phyloP scores from a whole-genome alignment of 495 filamentous ascomycete genomes.

The Hypoxylon rickii region DNA sequence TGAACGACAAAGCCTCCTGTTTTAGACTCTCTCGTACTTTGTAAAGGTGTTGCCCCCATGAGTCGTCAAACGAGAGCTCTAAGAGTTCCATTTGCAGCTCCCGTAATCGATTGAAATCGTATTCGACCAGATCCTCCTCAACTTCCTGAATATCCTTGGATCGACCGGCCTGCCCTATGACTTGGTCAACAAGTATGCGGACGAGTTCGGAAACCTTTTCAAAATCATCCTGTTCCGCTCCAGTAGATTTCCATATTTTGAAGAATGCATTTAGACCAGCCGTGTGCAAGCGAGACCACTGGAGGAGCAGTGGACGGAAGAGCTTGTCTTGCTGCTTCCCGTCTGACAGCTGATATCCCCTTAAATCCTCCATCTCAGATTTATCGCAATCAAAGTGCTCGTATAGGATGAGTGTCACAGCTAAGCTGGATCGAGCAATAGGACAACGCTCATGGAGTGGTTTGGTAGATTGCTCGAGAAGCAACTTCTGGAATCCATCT shows the following conservation, averaged over 20 bases:
- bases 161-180: conserved; percentile 80
- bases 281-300: conserved; percentile 95
- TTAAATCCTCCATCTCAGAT: conserved; percentile 78
- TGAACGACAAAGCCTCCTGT: conserved; percentile 89
- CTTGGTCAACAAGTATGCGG: conserved; percentile 87
- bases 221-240: conserved; percentile 83
- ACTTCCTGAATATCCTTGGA: conserved; percentile 87
- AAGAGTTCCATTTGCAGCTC: conserved; percentile 95
- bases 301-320: conserved; percentile 85
- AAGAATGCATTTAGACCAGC: conserved; percentile 88
- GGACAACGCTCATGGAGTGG: conserved; percentile 78
- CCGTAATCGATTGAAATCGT: conserved; percentile 75
- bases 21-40: conserved; percentile 93
- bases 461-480: conserved; percentile 85
- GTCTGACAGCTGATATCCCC: conserved; percentile 76
- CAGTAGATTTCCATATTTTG: conserved; percentile 87
- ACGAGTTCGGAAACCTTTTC: conserved; percentile 89
- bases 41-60: conserved; percentile 85
- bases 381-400: conserved; percentile 96
- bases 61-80: conserved; percentile 88
- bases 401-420: conserved; percentile 85
- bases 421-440: conserved; percentile 82
- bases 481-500: conserved; percentile 86
- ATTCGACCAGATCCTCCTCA: conserved; percentile 84
- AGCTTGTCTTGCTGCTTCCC: conserved; percentile 82